Conservation (phyloP, 2,329 filamentous ascomycete genomes). For the Talaromyces islandicus region DNA sequence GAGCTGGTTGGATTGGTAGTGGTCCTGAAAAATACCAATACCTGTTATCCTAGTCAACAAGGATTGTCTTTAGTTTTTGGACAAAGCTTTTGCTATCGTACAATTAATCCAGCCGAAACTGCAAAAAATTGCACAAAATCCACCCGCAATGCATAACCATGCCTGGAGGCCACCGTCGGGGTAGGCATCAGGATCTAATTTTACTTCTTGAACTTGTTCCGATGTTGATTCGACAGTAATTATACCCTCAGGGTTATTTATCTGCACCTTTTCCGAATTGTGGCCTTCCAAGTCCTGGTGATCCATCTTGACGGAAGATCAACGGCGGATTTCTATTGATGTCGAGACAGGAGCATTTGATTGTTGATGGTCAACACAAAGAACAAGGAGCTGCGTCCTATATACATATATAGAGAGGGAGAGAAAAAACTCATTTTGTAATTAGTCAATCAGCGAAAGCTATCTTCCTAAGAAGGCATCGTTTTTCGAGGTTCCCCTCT, state of each 20-base stretch:
- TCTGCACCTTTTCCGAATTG: neutral
- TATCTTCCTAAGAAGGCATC: no score
- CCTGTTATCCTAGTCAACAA: neutral
- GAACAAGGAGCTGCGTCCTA: no score
- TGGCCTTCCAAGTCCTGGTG: neutral
- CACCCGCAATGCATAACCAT: neutral
- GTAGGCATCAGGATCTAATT: neutral
- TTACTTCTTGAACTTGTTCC: neutral
- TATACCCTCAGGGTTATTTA: neutral
- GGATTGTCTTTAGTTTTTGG: neutral
- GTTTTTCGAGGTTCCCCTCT: no score
- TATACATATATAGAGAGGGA: no score
- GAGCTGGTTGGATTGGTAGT: conserved; percentile 8
- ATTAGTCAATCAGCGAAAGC: no score
- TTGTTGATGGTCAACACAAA: no score
- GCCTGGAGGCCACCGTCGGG: neutral
- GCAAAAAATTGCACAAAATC: neutral
- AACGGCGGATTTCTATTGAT: no score
- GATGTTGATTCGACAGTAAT: neutral
- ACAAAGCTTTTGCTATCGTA: neutral
- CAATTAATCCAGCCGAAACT: neutral
- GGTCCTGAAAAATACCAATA: conserved; percentile 8
- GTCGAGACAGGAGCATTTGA: no score
- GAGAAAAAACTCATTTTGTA: no score
- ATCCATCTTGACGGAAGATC: no score